Conservation (phyloP, 192 early-diverging fungal species). For the Thoreauomyces humboldtii region DNA sequence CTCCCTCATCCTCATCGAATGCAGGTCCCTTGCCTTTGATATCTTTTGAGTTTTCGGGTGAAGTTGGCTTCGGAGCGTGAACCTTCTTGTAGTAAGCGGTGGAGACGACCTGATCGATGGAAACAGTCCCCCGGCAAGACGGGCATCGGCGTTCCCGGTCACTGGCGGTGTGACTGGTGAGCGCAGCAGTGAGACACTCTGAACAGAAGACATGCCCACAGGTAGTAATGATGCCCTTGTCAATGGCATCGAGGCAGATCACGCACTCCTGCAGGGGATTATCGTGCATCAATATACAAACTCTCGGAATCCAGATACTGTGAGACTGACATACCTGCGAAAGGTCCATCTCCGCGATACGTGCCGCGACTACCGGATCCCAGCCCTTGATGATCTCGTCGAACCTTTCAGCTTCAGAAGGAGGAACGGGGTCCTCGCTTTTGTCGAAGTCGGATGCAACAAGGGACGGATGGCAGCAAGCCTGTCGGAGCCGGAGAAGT, state of each 20-base stretch:
- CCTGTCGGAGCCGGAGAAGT: conserved; percentile 30
- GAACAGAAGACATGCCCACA: conserved; percentile 42
- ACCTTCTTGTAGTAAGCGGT: neutral
- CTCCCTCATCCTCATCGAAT: neutral
- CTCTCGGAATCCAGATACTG: no score
- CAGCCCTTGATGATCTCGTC: neutral
- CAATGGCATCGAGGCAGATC: conserved; percentile 38
- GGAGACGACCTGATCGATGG: neutral
- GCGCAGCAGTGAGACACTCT: conserved; percentile 31
- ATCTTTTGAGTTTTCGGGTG: conserved; percentile 2
- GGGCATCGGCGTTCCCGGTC: conserved; percentile 24
- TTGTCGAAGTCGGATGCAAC: neutral
- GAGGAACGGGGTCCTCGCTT: neutral
- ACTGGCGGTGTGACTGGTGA: neutral
- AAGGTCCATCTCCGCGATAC: conserved; percentile 22
- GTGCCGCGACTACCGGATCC: neutral
- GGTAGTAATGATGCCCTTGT: conserved; percentile 20
- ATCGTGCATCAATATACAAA: no score
- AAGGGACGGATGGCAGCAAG: neutral
- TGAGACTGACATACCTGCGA: no score
- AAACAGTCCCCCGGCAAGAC: conserved; percentile 20
- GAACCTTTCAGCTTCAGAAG: neutral
- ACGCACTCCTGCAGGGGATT: conserved; percentile 34
- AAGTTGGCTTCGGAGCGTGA: conserved; percentile 7
- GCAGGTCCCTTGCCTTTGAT: conserved; percentile 13